Evolutionary conservation across 768 basidiomycete genomes (phyloP), one percentile per base, ranked within the genome.

Genomic region (Sporobolomyces phaffii): DNA sequence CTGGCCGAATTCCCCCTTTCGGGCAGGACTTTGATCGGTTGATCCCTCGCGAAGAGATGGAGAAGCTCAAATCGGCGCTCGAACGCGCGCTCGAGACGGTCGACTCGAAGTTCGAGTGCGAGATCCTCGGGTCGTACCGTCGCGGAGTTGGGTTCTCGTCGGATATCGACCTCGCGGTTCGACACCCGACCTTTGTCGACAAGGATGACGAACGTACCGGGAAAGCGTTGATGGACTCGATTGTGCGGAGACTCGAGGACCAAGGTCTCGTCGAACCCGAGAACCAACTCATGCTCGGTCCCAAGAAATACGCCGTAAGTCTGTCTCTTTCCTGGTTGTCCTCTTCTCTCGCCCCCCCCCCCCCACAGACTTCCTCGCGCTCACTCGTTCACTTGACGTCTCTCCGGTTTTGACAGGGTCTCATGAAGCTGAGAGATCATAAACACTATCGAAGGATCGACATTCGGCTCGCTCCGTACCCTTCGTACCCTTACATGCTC

Each of bases 161-260:
- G 50, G 71, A 72, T 36, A 49, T 72, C 36, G 72, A 72, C 45
- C 47, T 72, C 14, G 72, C 53, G 14, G 58, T 69, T 8, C 72
- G 72, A 0, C 68, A 69, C 53, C 31, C 28, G 8, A 15, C 31
- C 3, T 72, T 66, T 24, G 33, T 38, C 40, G 57, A 54, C 33
- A 52, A 65, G 60, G 60, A 61, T 40, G 60, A 71, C 24, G 60
- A 43, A 22, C 61, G 60, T 11, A 43, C 45, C 36, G 33, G 60
- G 26, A 67, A 68, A 45, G 34, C 60, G 11, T 2, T 73, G 24
- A 49, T 73, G n/a, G 38, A 17, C 28, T 8, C 20, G 13, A 65
- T 73, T 28, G 49, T 65, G 5, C 5, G n/a, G 11, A 10, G 54
- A 18, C 50, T 68, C 11, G 60, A 62, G 41, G 36, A 49, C 28